phyloP scores from a whole-genome alignment of 345 rosid species.

The Eucalyptus melliodora region DNA sequence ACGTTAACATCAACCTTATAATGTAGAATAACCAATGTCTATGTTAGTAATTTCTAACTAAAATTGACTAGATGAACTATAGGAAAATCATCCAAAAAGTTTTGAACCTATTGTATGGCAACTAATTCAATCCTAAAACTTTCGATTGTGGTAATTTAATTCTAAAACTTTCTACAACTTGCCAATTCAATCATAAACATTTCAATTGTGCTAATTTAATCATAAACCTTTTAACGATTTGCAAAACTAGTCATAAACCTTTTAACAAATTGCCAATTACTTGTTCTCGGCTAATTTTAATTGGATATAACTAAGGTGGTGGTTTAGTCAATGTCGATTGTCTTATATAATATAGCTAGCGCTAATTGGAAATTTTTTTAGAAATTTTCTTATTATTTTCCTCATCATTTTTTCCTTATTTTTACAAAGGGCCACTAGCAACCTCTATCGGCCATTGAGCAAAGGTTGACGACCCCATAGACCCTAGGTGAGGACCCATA shows the following conservation, averaged over 20 bases:
- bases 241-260: not conserved
- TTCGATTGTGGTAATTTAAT: not conserved
- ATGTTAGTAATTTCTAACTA: accelerated
- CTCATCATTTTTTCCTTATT: too few species aligned
- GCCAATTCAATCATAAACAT: accelerated
- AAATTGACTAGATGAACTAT: too few species aligned
- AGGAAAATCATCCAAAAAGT: not conserved
- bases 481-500: not conserved
- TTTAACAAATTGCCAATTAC: too few species aligned
- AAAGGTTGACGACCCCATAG: accelerated
- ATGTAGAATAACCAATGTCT: accelerated
- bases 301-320: too few species aligned
- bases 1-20: accelerated
- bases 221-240: accelerated
- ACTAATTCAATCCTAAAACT: accelerated
- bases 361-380: not conserved
- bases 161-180: accelerated
- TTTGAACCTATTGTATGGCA: too few species aligned
- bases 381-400: too few species aligned
- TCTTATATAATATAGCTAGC: accelerated
- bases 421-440: not conserved
- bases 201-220: accelerated
- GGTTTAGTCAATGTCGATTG: accelerated
- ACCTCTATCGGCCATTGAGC: accelerated
- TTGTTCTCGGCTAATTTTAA: not conserved